phyloP scores from a whole-genome alignment of 2,329 filamentous ascomycete genomes.

The Aspergillus sp. region DNA sequence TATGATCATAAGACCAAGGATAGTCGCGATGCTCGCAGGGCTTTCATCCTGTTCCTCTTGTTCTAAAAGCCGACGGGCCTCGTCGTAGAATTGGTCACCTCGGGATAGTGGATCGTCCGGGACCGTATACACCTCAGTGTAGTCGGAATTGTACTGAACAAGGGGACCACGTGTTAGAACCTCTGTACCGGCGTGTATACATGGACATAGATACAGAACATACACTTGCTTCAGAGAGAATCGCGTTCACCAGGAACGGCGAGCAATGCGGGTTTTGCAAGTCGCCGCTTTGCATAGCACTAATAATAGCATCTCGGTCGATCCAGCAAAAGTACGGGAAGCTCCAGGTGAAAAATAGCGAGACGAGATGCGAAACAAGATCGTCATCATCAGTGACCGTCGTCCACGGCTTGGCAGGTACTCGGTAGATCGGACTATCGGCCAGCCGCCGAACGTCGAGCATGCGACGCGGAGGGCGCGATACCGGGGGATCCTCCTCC shows the following conservation, averaged over 20 bases:
- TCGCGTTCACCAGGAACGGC: constrained; percentile 41
- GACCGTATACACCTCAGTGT: constrained; percentile 31
- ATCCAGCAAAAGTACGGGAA: constrained; percentile 37
- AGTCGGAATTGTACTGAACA: constrained; percentile 31
- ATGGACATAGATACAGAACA: constrained; percentile 17
- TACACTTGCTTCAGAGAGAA: constrained; percentile 40
- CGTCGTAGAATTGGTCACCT: constrained; percentile 36
- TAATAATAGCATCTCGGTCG: constrained; percentile 35
- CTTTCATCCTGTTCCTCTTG: constrained; percentile 29
- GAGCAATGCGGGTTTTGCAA: constrained; percentile 36
- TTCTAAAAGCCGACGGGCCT: constrained; percentile 34
- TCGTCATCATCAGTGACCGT: constrained; percentile 37
- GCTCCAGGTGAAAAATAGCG: constrained; percentile 40
- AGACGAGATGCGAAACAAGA: constrained; percentile 39
- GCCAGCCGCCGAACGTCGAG: constrained; percentile 32
- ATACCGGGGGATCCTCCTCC: not conserved
- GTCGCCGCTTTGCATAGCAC: constrained; percentile 33
- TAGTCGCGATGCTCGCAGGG: constrained; percentile 29
- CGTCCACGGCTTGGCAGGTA: constrained; percentile 40
- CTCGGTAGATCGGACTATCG: constrained; percentile 30
- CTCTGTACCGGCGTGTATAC: not conserved
- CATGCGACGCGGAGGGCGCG: constrained; percentile 19
- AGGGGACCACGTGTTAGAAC: constrained; percentile 4
- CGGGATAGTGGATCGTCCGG: constrained; percentile 30
- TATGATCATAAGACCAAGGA: constrained; percentile 9